Evolutionary conservation across 371 early-diverging fungal species (phyloP), one percentile per base, ranked within the genome.

Genomic region (Mucor piriformis): DNA sequence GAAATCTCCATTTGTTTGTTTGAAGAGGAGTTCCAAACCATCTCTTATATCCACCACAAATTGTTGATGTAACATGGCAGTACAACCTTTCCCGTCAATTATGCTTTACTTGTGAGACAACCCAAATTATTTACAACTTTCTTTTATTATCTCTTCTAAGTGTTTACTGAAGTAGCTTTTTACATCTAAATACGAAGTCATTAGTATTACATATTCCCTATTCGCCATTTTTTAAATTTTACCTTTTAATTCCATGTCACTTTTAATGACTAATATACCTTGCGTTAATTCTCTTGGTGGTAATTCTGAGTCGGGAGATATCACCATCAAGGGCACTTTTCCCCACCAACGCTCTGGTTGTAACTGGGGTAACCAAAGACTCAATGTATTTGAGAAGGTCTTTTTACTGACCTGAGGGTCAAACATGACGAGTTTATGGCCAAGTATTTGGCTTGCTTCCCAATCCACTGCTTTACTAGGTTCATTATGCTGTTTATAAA

Each of bases 311-410:
- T 37, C 27, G 1, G 63, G 21, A 18, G 72, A 54, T 18, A 78
- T 48, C 1, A 73, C 18, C 33, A 78, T 25, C 2, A 64, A n/a
- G 0, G 76, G 76, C 23, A 75, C 34, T 47, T 66, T 74, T 16
- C 66, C 63, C 76, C 76, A 75, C 79, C 79, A 78, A 13, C 16
- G 57, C 8, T 69, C 48, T 5, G 79, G 76, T n/a, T 66, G 42
- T 20, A 78, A 58, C 8, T 69, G 46, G 15, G 72, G 67, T 18
- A 78, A 40, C 47, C 62, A 66, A 3, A 13, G 18, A 32, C 61
- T 35, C 3, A 75, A 44, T 29, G 43, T 55, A 6, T 47, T 11
- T 11, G 66, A 68, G 24, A 71, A 51, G 12, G 15, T 7, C 1
- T 56, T 42, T 21, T 62, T 47, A 44, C 69, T 54, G 7, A 78